These are phyloP conservation scores for Priceomyces haplophilus DNA, from an alignment of 805 yeast species.

Conservation along the genomic window DNA sequence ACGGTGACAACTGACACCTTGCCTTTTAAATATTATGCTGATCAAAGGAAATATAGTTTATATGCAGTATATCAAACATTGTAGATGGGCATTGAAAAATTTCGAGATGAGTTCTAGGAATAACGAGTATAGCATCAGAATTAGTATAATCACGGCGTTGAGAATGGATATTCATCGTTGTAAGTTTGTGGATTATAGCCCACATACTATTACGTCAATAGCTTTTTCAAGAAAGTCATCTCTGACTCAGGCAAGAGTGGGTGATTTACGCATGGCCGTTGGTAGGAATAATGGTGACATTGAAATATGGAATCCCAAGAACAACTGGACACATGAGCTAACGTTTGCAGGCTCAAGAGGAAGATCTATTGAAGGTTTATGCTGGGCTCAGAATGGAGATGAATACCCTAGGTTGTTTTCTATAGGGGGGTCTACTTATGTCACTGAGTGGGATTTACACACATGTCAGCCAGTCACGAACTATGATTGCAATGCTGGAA, in stretches of 20 bases:
- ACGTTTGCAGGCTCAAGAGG: constrained; percentile 74
- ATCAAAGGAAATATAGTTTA: background rate
- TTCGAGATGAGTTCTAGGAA: constrained; percentile 15
- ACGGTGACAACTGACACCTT: too few species aligned
- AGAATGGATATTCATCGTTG: constrained; percentile 82
- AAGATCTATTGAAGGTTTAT: constrained; percentile 83
- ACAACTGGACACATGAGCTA: constrained; percentile 76
- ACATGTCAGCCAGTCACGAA: constrained; percentile 71
- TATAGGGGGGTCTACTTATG: constrained; percentile 86
- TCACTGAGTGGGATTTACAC: constrained; percentile 88
- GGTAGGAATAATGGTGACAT: constrained; percentile 94
- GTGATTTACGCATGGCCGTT: constrained; percentile 74
- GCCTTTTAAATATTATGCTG: too few species aligned
- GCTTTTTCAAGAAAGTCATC: constrained; percentile 66
- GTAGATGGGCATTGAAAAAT: constrained; percentile 11
- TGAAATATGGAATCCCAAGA: constrained; percentile 90
- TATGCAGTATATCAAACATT: background rate
- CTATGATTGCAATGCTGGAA: constrained; percentile 88
- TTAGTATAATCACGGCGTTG: background rate
- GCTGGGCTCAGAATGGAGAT: constrained; percentile 63
- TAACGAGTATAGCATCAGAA: background rate
- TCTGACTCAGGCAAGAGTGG: constrained; percentile 37
- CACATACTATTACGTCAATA: constrained; percentile 78
- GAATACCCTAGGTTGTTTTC: constrained; percentile 71
- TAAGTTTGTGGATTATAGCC: constrained; percentile 83